A percentile compares a stretch with the other conserved stretches of the same genome.
These are phyloP conservation scores for Dactylonectria macrodidyma DNA, from an alignment of 2,329 filamentous ascomycete genomes.

Conservation along the genomic window DNA sequence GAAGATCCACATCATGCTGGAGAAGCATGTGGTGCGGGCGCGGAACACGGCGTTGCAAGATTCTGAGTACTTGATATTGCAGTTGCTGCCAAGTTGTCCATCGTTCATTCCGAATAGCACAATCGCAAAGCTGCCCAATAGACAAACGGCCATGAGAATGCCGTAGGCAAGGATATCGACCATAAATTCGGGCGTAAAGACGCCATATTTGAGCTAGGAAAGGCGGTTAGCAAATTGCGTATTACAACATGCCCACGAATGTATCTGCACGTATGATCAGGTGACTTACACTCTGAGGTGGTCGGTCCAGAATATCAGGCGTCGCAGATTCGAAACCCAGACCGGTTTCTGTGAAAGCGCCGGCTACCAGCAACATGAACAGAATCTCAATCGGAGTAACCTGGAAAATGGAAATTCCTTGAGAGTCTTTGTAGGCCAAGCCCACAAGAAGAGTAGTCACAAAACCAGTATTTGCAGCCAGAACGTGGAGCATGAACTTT, in stretches of 20 bases:
- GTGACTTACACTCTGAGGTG: slow-evolving; percentile 71
- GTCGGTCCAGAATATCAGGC: slow-evolving; percentile 77
- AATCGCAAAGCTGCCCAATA: slow-evolving; percentile 68
- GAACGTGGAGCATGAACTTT: slow-evolving; percentile 78
- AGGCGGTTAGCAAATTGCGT: neutral
- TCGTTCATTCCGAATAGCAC: slow-evolving; percentile 60
- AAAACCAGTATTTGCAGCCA: slow-evolving; percentile 79
- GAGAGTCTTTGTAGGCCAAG: slow-evolving; percentile 77
- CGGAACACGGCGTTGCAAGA: slow-evolving; percentile 75
- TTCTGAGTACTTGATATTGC: slow-evolving; percentile 69
- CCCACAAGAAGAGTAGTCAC: slow-evolving; percentile 78
- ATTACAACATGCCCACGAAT: neutral
- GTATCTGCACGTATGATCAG: neutral
- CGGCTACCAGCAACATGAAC: slow-evolving; percentile 86
- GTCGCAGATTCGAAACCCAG: slow-evolving; percentile 79
- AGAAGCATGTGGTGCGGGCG: slow-evolving; percentile 80
- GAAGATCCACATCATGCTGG: slow-evolving; percentile 81
- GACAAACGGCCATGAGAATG: slow-evolving; percentile 71
- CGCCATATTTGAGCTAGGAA: slow-evolving; percentile 60
- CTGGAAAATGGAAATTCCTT: slow-evolving; percentile 77
- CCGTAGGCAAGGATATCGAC: slow-evolving; percentile 78
- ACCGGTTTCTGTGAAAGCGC: slow-evolving; percentile 81
- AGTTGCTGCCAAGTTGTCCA: slow-evolving; percentile 68
- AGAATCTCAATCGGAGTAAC: slow-evolving; percentile 80
- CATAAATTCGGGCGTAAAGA: slow-evolving; percentile 77